These are phyloP conservation scores for Umbellularia californica DNA, from an alignment of 164 flowering plant species.

Conservation along the genomic window DNA sequence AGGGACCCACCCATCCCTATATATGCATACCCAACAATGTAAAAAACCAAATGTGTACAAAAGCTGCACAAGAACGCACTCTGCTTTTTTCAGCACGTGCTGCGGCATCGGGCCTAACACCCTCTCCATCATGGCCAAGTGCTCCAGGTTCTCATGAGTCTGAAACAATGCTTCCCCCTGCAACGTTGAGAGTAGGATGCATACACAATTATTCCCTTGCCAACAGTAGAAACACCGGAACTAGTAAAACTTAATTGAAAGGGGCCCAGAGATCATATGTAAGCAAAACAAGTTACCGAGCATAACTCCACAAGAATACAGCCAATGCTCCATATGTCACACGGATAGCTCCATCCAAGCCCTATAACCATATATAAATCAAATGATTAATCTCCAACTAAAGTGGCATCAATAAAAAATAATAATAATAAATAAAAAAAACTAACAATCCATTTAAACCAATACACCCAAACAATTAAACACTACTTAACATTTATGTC, in stretches of 20 bases:
- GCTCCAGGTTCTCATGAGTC: conserved; percentile 73
- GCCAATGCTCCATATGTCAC: conserved; percentile 86
- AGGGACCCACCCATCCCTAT: too few species aligned
- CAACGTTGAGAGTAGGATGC: background rate
- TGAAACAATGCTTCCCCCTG: conserved; percentile 86
- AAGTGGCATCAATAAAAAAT: background rate
- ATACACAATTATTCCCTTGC: background rate
- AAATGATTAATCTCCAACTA: background rate
- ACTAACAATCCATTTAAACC: background rate
- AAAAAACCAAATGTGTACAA: background rate
- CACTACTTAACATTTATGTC: background rate
- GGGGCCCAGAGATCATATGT: background rate
- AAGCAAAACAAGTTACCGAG: conserved; percentile 37
- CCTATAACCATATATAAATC: conserved; percentile 25
- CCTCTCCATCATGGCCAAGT: conserved; percentile 83
- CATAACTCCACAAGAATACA: conserved; percentile 80
- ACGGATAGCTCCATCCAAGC: conserved; percentile 77
- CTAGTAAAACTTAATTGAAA: background rate
- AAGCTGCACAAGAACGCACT: conserved; percentile 25
- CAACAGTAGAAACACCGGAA: background rate
- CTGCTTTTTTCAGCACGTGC: conserved; percentile 62
- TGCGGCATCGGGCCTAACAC: conserved; percentile 65
- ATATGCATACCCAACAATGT: background rate
- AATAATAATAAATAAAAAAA: background rate
- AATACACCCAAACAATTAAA: background rate